phyloP scores from a whole-genome alignment of 176 grass and related monocot genomes.

The Tillandsia fasciculata region DNA sequence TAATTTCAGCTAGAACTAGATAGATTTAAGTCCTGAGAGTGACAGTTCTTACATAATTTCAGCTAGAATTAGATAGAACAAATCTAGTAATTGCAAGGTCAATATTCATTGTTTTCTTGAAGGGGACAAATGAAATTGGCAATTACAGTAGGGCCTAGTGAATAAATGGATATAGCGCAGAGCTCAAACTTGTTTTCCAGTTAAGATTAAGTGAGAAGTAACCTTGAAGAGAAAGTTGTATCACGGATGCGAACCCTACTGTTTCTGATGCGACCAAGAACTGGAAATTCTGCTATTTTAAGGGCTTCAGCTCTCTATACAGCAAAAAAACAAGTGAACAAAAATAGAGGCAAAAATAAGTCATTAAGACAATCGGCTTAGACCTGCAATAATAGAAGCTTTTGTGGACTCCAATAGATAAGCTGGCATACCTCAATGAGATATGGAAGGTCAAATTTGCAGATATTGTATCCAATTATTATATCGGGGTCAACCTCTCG shows the following conservation, averaged over 20 bases:
- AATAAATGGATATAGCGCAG: not conserved
- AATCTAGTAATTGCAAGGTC: too few species aligned
- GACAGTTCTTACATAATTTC: too few species aligned
- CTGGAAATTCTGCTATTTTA: slow-evolving; percentile 84
- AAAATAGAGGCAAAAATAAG: slow-evolving; percentile 9
- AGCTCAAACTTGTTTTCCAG: slow-evolving; percentile 4
- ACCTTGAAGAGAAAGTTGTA: slow-evolving; percentile 92
- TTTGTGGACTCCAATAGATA: not conserved
- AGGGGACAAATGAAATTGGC: not conserved
- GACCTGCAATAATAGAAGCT: not conserved
- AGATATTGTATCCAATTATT: slow-evolving; percentile 98
- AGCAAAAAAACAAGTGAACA: slow-evolving; percentile 5
- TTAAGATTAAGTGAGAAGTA: slow-evolving; percentile 6
- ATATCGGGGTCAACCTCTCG: slow-evolving; percentile 91
- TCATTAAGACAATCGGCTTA: slow-evolving; percentile 7
- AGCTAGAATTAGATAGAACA: too few species aligned
- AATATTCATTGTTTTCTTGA: too few species aligned
- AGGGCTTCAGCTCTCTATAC: slow-evolving; percentile 94
- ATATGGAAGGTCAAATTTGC: slow-evolving; percentile 98
- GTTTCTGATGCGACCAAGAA: slow-evolving; percentile 89
- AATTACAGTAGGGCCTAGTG: not conserved
- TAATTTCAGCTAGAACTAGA: too few species aligned
- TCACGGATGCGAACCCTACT: slow-evolving; percentile 82
- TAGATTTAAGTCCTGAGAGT: too few species aligned
- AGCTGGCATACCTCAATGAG: slow-evolving; percentile 64